Base-by-base conservation (phyloP, 371 early-diverging fungal genomes). In the Saksenaea oblongispora region DNA sequence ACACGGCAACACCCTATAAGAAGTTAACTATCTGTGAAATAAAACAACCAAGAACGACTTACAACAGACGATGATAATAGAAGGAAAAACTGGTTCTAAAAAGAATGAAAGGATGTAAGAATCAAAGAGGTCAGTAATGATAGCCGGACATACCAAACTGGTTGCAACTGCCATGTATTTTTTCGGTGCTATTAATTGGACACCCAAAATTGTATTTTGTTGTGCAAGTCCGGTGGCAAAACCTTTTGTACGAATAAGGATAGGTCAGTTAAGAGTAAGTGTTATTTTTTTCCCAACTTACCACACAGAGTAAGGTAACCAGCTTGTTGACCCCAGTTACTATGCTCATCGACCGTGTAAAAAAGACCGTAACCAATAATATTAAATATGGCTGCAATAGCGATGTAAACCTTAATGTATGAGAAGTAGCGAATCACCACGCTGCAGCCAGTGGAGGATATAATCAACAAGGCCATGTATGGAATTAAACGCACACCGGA, bases 151-250 rank as follows among this genome's bases (percentile, higher is more conserved):
- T 39, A 39, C 39, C 39, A 39, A 39, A 11, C 86, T 73, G 24
- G 93, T 88, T 35, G 82, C 87, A 17, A 91, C 74, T n/a, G 92
- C 87, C 61, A 89, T 83, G 59, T 87, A 83, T 47, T 72, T 72
- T 28, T 68, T 65, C 14, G 55, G 69, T 4, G 87, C 86, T 7
- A 80, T 59, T 0, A 83, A 72, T 70, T 91, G 92, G 4, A 78
- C 82, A 0, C 78, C 86, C 22, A 91, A 74, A 26, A 88, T 78
- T 51, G 69, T 67, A 37, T 87, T 85, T 69, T 91, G 89, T 66
- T 88, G 82, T 17, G 83, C 79, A 26, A 88, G 54, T 35, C 91
- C 91, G 24, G 87, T 67, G 26, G 90, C 88, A 3, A 85, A 67
- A 37, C 59, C 60, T 65, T 34, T 28, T 5, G 5, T 15, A 39